A percentile compares a stretch with the other conserved stretches of the same genome.
phyloP scores from a whole-genome alignment of 768 basidiomycete genomes.

The Rickenella mellea region DNA sequence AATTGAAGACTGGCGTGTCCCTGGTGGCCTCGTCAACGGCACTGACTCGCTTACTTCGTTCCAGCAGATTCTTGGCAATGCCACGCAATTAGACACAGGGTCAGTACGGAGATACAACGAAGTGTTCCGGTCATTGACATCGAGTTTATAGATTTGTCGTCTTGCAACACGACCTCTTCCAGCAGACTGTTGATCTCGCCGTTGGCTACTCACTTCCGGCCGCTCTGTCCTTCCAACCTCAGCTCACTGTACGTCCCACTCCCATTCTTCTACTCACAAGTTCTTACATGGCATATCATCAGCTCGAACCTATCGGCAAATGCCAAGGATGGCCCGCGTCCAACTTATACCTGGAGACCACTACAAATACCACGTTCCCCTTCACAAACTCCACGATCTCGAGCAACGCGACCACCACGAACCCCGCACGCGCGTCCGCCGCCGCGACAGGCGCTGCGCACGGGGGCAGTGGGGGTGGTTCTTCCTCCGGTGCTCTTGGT shows the following conservation, averaged over 20 bases:
- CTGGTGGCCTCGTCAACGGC: slow-evolving; percentile 65
- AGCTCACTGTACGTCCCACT: slow-evolving; percentile 64
- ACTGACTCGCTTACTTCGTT: slow-evolving; percentile 59
- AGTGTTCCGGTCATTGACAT: not conserved
- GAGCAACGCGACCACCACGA: not conserved
- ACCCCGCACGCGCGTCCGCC: not conserved
- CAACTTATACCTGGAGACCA: slow-evolving; percentile 82
- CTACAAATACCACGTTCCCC: slow-evolving; percentile 60
- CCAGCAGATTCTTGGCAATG: slow-evolving; percentile 62
- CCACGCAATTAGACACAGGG: slow-evolving; percentile 52
- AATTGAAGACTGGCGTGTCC: slow-evolving; percentile 72
- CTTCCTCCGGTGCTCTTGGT: slow-evolving; percentile 5
- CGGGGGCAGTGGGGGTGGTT: not conserved
- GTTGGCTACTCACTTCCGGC: slow-evolving; percentile 77
- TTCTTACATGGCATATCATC: not conserved
- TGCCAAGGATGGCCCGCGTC: slow-evolving; percentile 57
- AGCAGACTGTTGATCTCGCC: slow-evolving; percentile 84
- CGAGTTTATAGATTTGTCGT: slow-evolving; percentile 63
- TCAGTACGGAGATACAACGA: slow-evolving; percentile 17
- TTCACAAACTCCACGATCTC: slow-evolving; percentile 21
- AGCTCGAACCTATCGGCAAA: slow-evolving; percentile 69
- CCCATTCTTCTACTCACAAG: too few species aligned
- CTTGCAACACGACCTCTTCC: slow-evolving; percentile 77
- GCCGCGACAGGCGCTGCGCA: not conserved
- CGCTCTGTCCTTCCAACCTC: slow-evolving; percentile 56